A percentile compares a stretch with the other conserved stretches of the same genome.
Evolutionary conservation across 2,329 filamentous ascomycete species (phyloP).

Genomic region (Atkinsonella hypoxylon): DNA sequence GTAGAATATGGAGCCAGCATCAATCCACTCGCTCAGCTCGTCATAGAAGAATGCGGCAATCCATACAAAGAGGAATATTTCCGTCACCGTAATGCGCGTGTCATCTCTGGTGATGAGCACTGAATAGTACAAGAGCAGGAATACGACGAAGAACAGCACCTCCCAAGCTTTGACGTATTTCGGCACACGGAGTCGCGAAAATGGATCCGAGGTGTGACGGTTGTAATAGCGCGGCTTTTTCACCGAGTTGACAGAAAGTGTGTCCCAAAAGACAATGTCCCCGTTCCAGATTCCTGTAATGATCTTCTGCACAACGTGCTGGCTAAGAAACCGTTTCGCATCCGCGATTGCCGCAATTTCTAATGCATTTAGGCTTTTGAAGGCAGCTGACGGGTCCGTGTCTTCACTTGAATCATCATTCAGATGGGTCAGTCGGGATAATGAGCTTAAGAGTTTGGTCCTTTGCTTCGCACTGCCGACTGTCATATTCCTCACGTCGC

Average conservation of each 20-base stretch:
- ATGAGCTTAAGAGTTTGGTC: conserved; percentile 38
- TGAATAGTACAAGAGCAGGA: conserved; percentile 73
- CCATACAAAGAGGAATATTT: conserved; percentile 72
- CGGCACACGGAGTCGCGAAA: conserved; percentile 65
- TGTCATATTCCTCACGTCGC: conserved; percentile 12
- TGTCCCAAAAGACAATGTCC: conserved; percentile 79
- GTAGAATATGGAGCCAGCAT: conserved; percentile 81
- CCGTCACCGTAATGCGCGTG: conserved; percentile 51
- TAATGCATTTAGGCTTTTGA: conserved; percentile 71
- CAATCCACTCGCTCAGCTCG: conserved; percentile 70
- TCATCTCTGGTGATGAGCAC: conserved; percentile 66
- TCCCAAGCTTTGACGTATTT: conserved; percentile 79
- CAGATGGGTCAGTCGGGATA: conserved; percentile 39
- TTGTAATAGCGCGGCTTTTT: conserved; percentile 74
- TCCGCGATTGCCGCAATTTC: conserved; percentile 75
- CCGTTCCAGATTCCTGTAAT: conserved; percentile 78
- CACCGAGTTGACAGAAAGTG: conserved; percentile 55
- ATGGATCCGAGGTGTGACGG: conserved; percentile 52
- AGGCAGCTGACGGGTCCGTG: conserved; percentile 56
- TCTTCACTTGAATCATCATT: conserved; percentile 29
- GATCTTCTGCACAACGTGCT: conserved; percentile 70
- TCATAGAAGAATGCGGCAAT: conserved; percentile 81
- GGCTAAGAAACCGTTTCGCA: conserved; percentile 75
- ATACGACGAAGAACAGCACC: conserved; percentile 65
- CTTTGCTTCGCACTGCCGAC: conserved; percentile 32